Percentiles rank a stretch among this genome's conserved stretches.
These are phyloP conservation scores for Botrytis paeoniae DNA, from an alignment of 2,329 filamentous ascomycete genomes.

Conservation along the genomic window DNA sequence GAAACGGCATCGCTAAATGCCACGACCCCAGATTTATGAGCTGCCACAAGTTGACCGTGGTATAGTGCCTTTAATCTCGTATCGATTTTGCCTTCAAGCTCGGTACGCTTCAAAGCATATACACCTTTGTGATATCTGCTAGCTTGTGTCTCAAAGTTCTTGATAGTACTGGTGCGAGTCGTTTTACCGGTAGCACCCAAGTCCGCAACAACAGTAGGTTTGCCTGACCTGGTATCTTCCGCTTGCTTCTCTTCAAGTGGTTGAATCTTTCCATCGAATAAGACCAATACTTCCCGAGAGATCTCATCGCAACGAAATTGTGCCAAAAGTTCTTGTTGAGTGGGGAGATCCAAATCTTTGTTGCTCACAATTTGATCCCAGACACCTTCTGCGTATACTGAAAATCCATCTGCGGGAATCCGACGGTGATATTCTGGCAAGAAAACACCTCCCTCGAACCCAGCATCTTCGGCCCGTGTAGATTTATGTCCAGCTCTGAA, in stretches of 20 bases:
- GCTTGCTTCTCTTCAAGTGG: slow-evolving; percentile 86
- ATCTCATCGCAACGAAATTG: slow-evolving; percentile 99
- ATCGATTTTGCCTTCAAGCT: slow-evolving; percentile 85
- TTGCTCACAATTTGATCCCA: slow-evolving; percentile 99
- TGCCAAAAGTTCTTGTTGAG: slow-evolving; percentile 92
- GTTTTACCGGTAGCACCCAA: slow-evolving; percentile 71
- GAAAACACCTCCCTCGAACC: slow-evolving; percentile 77
- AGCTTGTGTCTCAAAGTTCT: slow-evolving; percentile 85
- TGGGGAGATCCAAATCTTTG: slow-evolving; percentile 94
- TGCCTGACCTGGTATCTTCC: slow-evolving; percentile 70
- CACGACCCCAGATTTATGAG: slow-evolving; percentile 82
- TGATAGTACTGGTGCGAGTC: slow-evolving; percentile 70
- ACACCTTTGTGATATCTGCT: slow-evolving; percentile 97
- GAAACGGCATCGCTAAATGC: slow-evolving; percentile 86
- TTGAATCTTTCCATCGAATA: slow-evolving; percentile 76
- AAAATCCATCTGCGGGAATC: slow-evolving; percentile 96
- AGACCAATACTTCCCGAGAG: slow-evolving; percentile 77
- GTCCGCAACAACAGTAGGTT: slow-evolving; percentile 67
- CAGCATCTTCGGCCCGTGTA: slow-evolving; percentile 65
- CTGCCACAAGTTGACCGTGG: slow-evolving; percentile 80
- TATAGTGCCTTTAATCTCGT: slow-evolving; percentile 84
- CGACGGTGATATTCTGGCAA: slow-evolving; percentile 91
- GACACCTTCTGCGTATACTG: slow-evolving; percentile 85
- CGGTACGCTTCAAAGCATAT: slow-evolving; percentile 78
- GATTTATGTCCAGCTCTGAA: slow-evolving; percentile 81